Evolutionary conservation across 225 moss, liverwort and hornwort species (phyloP).

Genomic region (Polytrichum commune): DNA sequence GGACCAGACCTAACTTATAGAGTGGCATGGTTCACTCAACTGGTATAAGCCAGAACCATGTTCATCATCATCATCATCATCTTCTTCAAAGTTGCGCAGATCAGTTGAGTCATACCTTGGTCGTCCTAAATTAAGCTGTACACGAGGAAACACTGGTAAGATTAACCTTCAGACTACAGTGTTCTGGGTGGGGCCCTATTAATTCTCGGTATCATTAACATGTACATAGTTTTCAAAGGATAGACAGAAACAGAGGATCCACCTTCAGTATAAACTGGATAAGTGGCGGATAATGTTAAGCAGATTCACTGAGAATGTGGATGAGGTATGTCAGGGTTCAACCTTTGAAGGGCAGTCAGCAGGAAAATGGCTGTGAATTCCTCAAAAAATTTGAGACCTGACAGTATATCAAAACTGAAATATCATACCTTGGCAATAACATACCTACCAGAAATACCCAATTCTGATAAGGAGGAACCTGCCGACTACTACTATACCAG

Average conservation of each 20-base stretch:
- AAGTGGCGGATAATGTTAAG: neutral
- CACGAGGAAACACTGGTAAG: slow-evolving; percentile 1
- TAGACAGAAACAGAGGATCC: neutral
- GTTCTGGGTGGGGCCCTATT: neutral
- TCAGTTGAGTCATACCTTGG: neutral
- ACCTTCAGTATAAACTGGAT: neutral
- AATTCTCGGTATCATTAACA: neutral
- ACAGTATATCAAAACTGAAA: neutral
- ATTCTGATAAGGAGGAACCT: too few species aligned
- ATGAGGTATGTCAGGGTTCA: too few species aligned
- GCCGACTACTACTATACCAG: too few species aligned
- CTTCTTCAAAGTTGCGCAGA: slow-evolving; percentile 2
- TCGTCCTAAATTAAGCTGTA: slow-evolving; percentile 1
- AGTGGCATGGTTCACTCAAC: neutral
- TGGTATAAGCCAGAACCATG: neutral
- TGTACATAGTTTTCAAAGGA: neutral
- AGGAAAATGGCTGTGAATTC: too few species aligned
- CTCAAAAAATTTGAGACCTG: neutral
- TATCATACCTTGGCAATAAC: neutral
- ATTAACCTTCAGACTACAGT: neutral
- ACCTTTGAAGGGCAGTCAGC: too few species aligned
- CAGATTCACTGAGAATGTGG: neutral
- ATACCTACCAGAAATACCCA: neutral
- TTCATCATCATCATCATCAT: neutral
- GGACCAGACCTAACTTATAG: neutral